Evolutionary conservation across 2,329 filamentous ascomycete genomes (phyloP).

Genomic region (Beauveria brongniartii): DNA sequence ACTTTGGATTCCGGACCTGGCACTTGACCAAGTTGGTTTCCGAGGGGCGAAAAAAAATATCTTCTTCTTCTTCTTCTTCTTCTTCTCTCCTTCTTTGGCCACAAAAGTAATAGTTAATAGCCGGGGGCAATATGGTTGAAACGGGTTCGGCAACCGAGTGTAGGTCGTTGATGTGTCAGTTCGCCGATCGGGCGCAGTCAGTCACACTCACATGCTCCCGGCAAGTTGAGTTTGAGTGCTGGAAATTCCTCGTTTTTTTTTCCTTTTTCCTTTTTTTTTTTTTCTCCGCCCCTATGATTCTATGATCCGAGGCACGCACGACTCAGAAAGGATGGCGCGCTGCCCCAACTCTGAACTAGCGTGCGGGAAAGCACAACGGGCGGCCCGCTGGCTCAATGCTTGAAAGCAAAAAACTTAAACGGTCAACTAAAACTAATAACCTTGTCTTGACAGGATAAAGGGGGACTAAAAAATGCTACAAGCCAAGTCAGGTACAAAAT

Average conservation of each 20-base stretch:
- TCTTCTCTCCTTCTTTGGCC: not conserved
- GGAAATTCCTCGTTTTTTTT: not conserved
- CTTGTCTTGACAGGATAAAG: not conserved
- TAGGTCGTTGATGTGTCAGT: not conserved
- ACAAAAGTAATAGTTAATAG: not conserved
- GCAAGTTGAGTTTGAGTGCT: not conserved
- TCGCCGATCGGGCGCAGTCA: not conserved
- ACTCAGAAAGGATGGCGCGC: not conserved
- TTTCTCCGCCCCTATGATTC: not conserved
- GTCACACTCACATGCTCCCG: not conserved
- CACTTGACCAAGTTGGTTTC: not conserved
- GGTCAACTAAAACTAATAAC: not conserved
- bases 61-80: not conserved
- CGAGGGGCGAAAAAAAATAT: not conserved
- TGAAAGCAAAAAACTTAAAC: not conserved
- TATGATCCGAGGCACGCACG: not conserved
- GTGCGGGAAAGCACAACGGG: conserved; percentile 6
- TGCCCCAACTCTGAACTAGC: not conserved
- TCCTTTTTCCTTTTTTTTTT: not conserved
- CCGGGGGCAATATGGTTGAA: not conserved
- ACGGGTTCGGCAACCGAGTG: not conserved
- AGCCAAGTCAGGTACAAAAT: not conserved
- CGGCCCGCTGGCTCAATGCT: conserved; percentile 3
- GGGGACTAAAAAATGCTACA: not conserved
- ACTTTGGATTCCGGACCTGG: not conserved